Conservation (phyloP, 2,329 filamentous ascomycete genomes). For the Aciculosporium take region DNA sequence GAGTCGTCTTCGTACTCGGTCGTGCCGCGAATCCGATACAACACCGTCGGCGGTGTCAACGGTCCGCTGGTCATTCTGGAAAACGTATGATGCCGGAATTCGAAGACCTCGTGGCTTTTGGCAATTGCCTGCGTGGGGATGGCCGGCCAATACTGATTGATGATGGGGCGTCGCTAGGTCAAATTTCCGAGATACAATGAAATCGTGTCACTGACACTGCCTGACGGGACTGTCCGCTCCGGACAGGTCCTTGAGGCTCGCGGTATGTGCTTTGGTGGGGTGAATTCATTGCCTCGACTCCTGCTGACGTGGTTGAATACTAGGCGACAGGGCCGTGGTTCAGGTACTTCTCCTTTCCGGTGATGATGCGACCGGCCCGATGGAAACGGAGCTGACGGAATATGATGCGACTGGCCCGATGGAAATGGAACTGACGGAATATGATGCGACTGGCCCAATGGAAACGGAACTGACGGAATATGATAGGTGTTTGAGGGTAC, state of each 20-base stretch:
- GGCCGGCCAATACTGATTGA: conserved; percentile 5
- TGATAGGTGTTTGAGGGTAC: conserved; percentile 90
- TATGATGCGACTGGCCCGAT: conserved; percentile 10
- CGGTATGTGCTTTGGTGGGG: conserved; percentile 42
- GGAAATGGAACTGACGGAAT: conserved; percentile 12
- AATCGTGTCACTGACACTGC: conserved; percentile 89
- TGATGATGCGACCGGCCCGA: not conserved
- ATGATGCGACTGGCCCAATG: not conserved
- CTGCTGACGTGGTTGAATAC: conserved; percentile 5
- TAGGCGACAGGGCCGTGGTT: conserved; percentile 89
- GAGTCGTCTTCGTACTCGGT: conserved; percentile 47
- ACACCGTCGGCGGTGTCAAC: conserved; percentile 96
- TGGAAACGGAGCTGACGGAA: conserved; percentile 12
- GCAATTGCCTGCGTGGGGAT: not conserved
- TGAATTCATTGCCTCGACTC: not conserved
- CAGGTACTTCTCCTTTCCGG: conserved; percentile 48
- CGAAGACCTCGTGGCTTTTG: not conserved
- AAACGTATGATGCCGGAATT: conserved; percentile 47
- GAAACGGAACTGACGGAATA: conserved; percentile 12
- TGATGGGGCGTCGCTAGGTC: conserved; percentile 47
- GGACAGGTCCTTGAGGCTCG: conserved; percentile 95
- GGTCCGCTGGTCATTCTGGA: conserved; percentile 95
- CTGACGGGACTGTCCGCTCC: conserved; percentile 85
- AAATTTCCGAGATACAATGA: conserved; percentile 97
- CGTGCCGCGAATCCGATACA: conserved; percentile 65